Evolutionary conservation across 2,329 filamentous ascomycete species (phyloP), one percentile per base, ranked within the genome.

Genomic region (Ceratocystis huliohia): DNA sequence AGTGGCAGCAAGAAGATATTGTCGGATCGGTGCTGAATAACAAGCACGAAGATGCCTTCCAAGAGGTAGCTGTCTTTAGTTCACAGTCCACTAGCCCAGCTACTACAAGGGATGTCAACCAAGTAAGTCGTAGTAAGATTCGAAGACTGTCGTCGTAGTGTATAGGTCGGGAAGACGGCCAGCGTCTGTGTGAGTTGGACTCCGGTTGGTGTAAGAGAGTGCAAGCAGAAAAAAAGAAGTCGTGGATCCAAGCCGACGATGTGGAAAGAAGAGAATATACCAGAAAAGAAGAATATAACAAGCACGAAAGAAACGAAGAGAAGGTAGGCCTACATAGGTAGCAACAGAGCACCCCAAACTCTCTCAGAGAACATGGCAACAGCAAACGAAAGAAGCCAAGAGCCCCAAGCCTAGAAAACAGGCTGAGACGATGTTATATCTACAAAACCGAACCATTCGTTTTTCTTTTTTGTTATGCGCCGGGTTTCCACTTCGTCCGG

Each of bases 91-190:
- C 30, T 65, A 65, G 64, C 50, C 41, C 64, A 61, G 64, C 63
- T 46, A 65, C 45, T 45, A 65, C 63, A n/a, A 59, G n/a, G 20
- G 33, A 5, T 22, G 25, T 8, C 17, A 17, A 15, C 4, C 8
- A 33, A 30, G 15, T n/a, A 33, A 17, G 8, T 59, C 6, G 13
- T 5, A 4, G 20, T 5, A 15, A 10, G 20, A 13, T 30, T 33
- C 3, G 57, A 30, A 65, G 48, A 41, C 44, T 45, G 45, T 45
- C 17, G 46, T 7, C 10, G 37, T 15, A 15, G 17, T 44, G 41
- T 66, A 28, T 66, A 20, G 5, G 17, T 44, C 15, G 28, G 20
- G 13, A 20, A 62, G 65, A 66, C 65, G 65, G 25, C 65, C 65
- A 46, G 65, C 65, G 65, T 66, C 65, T 41, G 30, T 7, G 5